Percentiles rank a stretch among this genome's conserved stretches.
phyloP scores from a whole-genome alignment of 2,329 filamentous ascomycete genomes.

The Magnaporthiopsis incrustans region DNA sequence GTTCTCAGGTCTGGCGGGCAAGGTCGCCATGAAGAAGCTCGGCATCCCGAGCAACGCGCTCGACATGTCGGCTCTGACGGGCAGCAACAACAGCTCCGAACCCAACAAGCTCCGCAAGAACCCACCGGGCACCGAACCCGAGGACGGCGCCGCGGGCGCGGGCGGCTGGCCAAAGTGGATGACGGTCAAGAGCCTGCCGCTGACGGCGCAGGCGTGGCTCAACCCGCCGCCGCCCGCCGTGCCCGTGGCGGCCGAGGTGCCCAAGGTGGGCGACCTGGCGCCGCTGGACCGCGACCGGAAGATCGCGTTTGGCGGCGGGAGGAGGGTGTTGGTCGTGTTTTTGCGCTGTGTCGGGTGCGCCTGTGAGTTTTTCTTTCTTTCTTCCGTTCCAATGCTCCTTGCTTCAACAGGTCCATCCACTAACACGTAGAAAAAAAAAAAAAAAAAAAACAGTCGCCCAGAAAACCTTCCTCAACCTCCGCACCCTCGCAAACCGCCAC shows the following conservation, averaged over 20 bases:
- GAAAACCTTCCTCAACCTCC: slow-evolving; percentile 48
- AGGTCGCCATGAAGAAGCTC: slow-evolving; percentile 49
- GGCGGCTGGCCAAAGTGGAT: slow-evolving; percentile 38
- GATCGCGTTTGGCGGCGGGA: slow-evolving; percentile 34
- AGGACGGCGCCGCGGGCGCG: slow-evolving; percentile 15
- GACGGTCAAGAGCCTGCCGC: slow-evolving; percentile 38
- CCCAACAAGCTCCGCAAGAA: slow-evolving; percentile 23
- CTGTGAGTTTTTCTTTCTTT: slow-evolving; percentile 30
- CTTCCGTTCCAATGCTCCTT: no score
- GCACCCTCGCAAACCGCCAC: slow-evolving; percentile 44
- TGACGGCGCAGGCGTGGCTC: slow-evolving; percentile 47
- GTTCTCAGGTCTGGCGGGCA: slow-evolving; percentile 48
- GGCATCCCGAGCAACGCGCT: slow-evolving; percentile 45
- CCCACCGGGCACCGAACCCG: slow-evolving; percentile 21
- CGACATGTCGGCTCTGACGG: slow-evolving; percentile 28
- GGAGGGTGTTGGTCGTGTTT: slow-evolving; percentile 40
- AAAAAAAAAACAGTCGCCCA: slow-evolving; percentile 36
- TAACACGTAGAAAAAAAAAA: no score
- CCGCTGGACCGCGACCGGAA: slow-evolving; percentile 38
- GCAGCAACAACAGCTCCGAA: slow-evolving; percentile 12
- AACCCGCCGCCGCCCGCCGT: slow-evolving; percentile 43
- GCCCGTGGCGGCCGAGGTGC: slow-evolving; percentile 33
- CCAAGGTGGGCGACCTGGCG: slow-evolving; percentile 38
- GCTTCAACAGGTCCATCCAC: no score
- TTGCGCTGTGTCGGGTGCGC: slow-evolving; percentile 48